Evolutionary conservation across 83 land plant species (phyloP), one percentile per base, ranked within the genome.

Genomic region (Diphasiastrum complanatum): DNA sequence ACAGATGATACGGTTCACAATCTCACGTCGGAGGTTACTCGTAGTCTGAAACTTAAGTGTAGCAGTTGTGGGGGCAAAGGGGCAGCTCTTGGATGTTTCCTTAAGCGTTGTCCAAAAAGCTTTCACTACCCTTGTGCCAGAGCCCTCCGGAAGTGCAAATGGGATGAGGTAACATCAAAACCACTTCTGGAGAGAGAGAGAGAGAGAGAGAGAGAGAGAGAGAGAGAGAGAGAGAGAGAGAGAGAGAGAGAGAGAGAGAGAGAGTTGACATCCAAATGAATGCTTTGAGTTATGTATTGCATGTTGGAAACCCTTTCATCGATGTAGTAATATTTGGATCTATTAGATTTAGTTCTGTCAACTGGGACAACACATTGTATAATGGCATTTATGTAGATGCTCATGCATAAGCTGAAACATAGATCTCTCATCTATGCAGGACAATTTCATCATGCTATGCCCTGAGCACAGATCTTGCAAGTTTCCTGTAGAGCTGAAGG

Each of bases 401-500:
- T n/a, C n/a, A n/a, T n/a, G n/a, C n/a, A n/a, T n/a, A n/a, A n/a
- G n/a, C n/a, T n/a, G 11, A 12, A 48, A 18, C 5, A 51, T 32
- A 19, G 1, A 10, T 25, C 8, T 23, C 40, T 19, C 45, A 29
- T 62, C 58, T 3, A 55, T 67, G 41, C 87, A 89, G 96, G 83
- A 72, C 1, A 51, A 81, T 25, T 89, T 72, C 68, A 51, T 81
- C 5, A 28, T 89, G 68, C 73, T 85, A 1, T 89, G 91, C 61
- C 96, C 96, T 37, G 32, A 51, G 18, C 96, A 89, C 77, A 33
- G 68, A 54, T 61, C 75, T 6, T 41, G 56, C 6, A 75, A 61
- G 19, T 81, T 89, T 63, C 86, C 85, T 30, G 46, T 54, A 56
- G 85, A 78, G 30, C 26, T 66, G 60, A 35, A 66, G 31, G 73